Conservation (phyloP, 2,329 filamentous ascomycete genomes). For the Drechslerella stenobrocha region DNA sequence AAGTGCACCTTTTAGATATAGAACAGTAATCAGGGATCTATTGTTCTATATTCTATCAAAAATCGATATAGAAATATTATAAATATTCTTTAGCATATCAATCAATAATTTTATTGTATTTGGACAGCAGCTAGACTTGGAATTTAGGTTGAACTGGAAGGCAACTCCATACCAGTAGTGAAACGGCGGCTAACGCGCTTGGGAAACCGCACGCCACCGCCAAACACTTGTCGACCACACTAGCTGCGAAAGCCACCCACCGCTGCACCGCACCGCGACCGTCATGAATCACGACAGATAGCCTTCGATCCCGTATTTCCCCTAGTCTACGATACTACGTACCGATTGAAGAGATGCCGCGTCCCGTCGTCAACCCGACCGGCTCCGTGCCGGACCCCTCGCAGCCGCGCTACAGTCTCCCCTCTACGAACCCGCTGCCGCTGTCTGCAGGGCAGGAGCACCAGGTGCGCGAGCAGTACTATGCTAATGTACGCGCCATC, state of each 20-base stretch:
- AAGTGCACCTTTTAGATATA: too few relatives aligned
- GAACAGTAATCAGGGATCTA: too few relatives aligned
- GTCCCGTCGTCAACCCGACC: slow-evolving; percentile 33
- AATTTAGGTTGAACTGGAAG: too few relatives aligned
- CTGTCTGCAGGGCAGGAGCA: slow-evolving; percentile 79
- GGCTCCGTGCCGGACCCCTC: slow-evolving; percentile 37
- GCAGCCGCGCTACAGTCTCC: slow-evolving; percentile 53
- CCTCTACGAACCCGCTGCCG: slow-evolving; percentile 76
- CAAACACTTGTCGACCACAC: slow-evolving; percentile 26
- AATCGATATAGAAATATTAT: too few relatives aligned
- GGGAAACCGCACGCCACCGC: neutral
- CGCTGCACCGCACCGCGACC: neutral
- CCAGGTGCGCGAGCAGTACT: slow-evolving; percentile 78
- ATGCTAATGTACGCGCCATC: slow-evolving; percentile 73
- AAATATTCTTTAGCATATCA: too few relatives aligned
- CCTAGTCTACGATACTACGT: neutral
- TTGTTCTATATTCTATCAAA: too few relatives aligned
- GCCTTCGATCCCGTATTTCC: neutral
- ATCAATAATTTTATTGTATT: too few relatives aligned
- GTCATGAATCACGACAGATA: slow-evolving; percentile 50
- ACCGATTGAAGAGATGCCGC: slow-evolving; percentile 16
- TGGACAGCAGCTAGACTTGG: too few relatives aligned
- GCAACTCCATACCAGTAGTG: too few relatives aligned
- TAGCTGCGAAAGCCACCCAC: slow-evolving; percentile 14
- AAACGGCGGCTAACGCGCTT: too few relatives aligned